Conservation (phyloP, 768 basidiomycete genomes). For the Naganishia randhawae region DNA sequence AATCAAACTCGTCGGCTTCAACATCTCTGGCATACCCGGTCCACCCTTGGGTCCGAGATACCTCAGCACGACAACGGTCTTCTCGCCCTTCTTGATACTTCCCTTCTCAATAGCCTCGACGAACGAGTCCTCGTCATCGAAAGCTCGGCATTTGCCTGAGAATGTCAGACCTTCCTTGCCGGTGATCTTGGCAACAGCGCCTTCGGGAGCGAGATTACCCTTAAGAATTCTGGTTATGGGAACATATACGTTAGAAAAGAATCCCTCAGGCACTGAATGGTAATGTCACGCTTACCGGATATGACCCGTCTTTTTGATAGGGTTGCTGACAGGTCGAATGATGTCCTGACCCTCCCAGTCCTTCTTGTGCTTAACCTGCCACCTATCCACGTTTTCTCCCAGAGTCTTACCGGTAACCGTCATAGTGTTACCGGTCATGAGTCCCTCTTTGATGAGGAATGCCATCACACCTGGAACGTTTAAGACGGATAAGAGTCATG, state of each 20-base stretch:
- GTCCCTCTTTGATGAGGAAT: conserved; percentile 77
- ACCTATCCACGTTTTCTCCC: conserved; percentile 81
- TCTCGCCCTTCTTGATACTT: conserved; percentile 87
- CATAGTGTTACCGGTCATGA: conserved; percentile 83
- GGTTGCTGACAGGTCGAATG: conserved; percentile 65
- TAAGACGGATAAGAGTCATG: not conserved
- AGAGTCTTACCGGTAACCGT: conserved; percentile 90
- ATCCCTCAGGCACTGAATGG: not conserved
- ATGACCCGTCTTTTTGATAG: conserved; percentile 83
- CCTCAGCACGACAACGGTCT: conserved; percentile 89
- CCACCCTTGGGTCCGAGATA: conserved; percentile 97
- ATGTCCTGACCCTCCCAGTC: conserved; percentile 73
- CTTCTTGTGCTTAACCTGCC: conserved; percentile 55
- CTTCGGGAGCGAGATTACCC: conserved; percentile 82
- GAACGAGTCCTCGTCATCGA: conserved; percentile 85
- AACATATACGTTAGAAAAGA: not conserved
- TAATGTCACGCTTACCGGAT: conserved; percentile 55
- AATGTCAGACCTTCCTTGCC: conserved; percentile 85
- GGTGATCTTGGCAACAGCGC: conserved; percentile 86
- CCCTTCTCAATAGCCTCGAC: conserved; percentile 80
- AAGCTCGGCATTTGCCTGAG: conserved; percentile 84
- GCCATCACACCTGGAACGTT: conserved; percentile 66
- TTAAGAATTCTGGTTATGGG: conserved; percentile 57
- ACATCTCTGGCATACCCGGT: conserved; percentile 99
- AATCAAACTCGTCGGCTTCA: conserved; percentile 94